Evolutionary conservation across 1,139 yeast species (phyloP).

Genomic region (Hyphopichia wangnamkhiaoensis): DNA sequence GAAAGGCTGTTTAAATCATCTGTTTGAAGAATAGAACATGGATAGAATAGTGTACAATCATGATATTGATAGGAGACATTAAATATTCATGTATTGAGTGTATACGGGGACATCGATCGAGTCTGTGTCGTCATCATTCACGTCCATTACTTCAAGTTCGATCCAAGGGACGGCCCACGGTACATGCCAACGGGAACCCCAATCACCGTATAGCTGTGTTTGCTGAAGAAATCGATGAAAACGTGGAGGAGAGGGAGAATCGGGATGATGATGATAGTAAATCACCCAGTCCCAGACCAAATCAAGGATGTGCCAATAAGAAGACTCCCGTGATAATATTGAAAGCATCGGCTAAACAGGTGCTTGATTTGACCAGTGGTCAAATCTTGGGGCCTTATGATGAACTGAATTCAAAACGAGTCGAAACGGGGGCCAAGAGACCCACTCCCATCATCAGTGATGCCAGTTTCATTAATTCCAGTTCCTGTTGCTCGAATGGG

Average conservation of each 20-base stretch:
- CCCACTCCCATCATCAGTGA: constrained; percentile 29
- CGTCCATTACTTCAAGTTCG: constrained; percentile 86
- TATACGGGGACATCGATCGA: constrained; percentile 89
- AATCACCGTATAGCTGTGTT: constrained; percentile 59
- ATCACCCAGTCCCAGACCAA: constrained; percentile 1
- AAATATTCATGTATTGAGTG: constrained; percentile 92
- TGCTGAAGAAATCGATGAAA: constrained; percentile 45
- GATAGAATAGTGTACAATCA: constrained; percentile 20
- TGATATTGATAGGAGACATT: constrained; percentile 84
- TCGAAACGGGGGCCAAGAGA: constrained; percentile 13
- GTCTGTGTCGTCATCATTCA: constrained; percentile 78
- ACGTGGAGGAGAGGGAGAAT: constrained; percentile 6
- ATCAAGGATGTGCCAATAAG: constrained; percentile 12
- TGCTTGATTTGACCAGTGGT: constrained; percentile 50
- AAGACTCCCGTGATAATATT: constrained; percentile 41
- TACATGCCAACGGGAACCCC: constrained; percentile 46
- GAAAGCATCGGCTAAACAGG: constrained; percentile 51
- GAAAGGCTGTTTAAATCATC: no score
- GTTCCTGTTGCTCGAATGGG: constrained; percentile 35
- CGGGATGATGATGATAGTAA: constrained; percentile 1
- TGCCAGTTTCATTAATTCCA: constrained; percentile 37
- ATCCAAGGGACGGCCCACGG: constrained; percentile 78
- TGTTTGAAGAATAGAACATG: no score
- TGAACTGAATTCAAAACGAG: constrained; percentile 15
- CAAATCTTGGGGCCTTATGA: constrained; percentile 44